These are phyloP conservation scores for Trichoderma erinaceum DNA, from an alignment of 495 filamentous ascomycete species.

Conservation along the genomic window DNA sequence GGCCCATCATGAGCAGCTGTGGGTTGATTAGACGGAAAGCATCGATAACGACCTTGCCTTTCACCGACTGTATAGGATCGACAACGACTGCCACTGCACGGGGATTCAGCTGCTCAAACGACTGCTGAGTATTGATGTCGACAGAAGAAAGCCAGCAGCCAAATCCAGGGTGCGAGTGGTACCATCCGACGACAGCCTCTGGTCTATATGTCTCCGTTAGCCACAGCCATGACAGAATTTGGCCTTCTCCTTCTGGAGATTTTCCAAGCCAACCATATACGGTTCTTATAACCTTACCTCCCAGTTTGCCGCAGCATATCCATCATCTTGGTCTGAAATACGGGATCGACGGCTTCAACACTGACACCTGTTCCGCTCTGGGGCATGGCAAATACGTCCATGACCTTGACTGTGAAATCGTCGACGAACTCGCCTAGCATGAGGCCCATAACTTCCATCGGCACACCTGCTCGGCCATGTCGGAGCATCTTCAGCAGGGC, in stretches of 20 bases:
- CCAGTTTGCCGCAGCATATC: constrained; percentile 97
- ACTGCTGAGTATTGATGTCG: constrained; percentile 99
- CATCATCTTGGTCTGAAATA: constrained; percentile 99
- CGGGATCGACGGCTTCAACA: constrained; percentile 95
- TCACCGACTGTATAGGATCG: constrained; percentile 97
- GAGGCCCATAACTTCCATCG: constrained; percentile 99
- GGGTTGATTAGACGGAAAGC: constrained; percentile 99
- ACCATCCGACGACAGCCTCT: constrained; percentile 97
- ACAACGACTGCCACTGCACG: constrained; percentile 96
- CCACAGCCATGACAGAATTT: not conserved
- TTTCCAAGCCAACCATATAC: not conserved
- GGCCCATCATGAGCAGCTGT: constrained; percentile 95
- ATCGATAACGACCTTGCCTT: constrained; percentile 98
- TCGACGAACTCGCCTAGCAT: constrained; percentile 99
- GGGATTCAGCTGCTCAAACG: constrained; percentile 94
- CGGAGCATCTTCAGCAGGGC: constrained; percentile 97
- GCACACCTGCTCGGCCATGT: constrained; percentile 93
- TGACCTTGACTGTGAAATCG: constrained; percentile 95
- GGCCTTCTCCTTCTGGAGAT: not conserved
- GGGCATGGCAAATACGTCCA: constrained; percentile 99
- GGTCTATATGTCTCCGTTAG: constrained; percentile 49
- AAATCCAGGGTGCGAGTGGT: constrained; percentile 98
- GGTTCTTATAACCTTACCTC: constrained; percentile 51
- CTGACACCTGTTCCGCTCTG: constrained; percentile 97
- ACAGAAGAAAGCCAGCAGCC: constrained; percentile 98